Evolutionary conservation across 805 yeast genomes (phyloP).

Genomic region (Yamadazyma paraphyllophila): DNA sequence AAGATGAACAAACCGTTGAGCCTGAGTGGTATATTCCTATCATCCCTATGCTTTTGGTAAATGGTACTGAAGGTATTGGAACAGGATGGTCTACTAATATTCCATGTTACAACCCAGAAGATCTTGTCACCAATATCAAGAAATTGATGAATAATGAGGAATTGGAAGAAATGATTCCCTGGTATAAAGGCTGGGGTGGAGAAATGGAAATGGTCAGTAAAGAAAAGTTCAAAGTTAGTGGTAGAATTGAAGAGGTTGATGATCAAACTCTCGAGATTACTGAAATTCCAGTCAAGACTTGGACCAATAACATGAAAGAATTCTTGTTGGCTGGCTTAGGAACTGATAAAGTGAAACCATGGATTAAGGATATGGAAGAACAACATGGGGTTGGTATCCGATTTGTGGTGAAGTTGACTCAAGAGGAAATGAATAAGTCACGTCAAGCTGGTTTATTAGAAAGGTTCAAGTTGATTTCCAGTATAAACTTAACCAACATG

Average conservation of each 20-base stretch:
- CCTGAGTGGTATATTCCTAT: conserved; percentile 95
- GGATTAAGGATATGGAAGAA: conserved; percentile 95
- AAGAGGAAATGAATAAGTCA: conserved; percentile 83
- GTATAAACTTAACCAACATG: conserved; percentile 79
- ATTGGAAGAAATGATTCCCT: conserved; percentile 73
- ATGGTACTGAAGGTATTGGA: conserved; percentile 97
- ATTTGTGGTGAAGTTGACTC: conserved; percentile 70
- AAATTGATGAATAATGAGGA: conserved; percentile 73
- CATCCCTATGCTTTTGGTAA: conserved; percentile 91
- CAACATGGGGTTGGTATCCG: conserved; percentile 83
- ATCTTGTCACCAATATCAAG: conserved; percentile 71
- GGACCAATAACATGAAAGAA: conserved; percentile 92
- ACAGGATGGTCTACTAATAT: conserved; percentile 97
- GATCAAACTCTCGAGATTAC: conserved; percentile 81
- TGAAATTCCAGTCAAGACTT: conserved; percentile 86
- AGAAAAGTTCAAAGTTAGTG: conserved; percentile 76
- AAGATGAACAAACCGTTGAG: conserved; percentile 91
- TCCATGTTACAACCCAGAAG: conserved; percentile 86
- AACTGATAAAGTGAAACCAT: conserved; percentile 68
- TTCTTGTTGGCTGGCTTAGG: conserved; percentile 74
- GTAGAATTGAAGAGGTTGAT: conserved; percentile 78
- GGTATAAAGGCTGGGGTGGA: conserved; percentile 97
- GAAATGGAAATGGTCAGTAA: conserved; percentile 57
- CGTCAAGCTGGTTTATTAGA: conserved; percentile 74
- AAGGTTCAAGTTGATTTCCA: conserved; percentile 71